Evolutionary conservation across 139 green algal genomes (phyloP).

Genomic region (Micromonas commoda): DNA sequence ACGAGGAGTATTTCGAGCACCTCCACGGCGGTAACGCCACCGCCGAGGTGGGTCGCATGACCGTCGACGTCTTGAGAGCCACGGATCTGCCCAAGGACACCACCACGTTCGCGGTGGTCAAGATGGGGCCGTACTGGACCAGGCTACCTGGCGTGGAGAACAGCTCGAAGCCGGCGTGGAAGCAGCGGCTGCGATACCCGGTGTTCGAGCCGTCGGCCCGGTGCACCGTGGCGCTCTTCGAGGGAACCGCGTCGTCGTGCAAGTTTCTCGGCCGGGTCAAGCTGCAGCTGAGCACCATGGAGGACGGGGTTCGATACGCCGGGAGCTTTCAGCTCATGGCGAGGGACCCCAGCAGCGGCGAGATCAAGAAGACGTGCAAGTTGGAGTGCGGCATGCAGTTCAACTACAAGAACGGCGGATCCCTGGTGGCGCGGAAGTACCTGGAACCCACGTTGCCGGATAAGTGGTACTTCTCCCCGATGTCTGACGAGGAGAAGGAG

Average conservation of each 20-base stretch:
- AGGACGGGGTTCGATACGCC: constrained; percentile 8
- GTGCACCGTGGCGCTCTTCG: background rate
- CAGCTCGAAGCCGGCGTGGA: constrained; percentile 3
- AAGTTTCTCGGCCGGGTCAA: background rate
- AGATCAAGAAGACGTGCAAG: background rate
- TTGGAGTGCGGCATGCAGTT: background rate
- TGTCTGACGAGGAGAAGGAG: background rate
- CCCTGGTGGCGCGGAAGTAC: background rate
- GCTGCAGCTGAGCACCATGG: background rate
- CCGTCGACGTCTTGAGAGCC: constrained; percentile 4
- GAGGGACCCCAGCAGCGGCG: background rate
- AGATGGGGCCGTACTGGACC: constrained; percentile 17
- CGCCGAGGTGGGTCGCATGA: background rate
- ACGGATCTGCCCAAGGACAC: background rate
- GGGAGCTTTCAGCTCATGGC: background rate
- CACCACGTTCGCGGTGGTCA: background rate
- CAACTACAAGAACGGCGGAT: background rate
- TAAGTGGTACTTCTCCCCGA: background rate
- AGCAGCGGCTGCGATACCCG: constrained; percentile 1
- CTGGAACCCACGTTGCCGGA: background rate
- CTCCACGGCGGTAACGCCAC: constrained; percentile 13
- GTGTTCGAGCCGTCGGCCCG: background rate
- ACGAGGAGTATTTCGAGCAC: constrained; percentile 22
- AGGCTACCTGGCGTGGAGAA: background rate
- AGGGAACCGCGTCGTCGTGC: background rate